Percentiles rank a stretch among this genome's conserved stretches.
phyloP scores from a whole-genome alignment of 176 grass and related monocot species.

The Elaeis guineensis region DNA sequence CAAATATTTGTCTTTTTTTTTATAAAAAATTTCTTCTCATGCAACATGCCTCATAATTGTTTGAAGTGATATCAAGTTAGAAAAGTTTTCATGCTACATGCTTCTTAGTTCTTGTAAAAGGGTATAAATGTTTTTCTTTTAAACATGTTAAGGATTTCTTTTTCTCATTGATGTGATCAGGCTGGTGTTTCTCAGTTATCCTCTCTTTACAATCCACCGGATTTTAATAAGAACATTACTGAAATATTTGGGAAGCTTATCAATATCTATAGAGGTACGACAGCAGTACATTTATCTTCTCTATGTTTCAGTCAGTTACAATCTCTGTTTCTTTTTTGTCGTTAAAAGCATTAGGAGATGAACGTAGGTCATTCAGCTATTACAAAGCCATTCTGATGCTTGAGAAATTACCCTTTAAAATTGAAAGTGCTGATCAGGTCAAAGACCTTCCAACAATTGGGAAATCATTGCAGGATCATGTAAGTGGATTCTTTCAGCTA shows the following conservation, averaged over 20 bases:
- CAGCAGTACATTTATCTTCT: not conserved
- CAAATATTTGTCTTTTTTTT: too few relatives aligned
- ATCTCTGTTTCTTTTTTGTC: slow-evolving; percentile 1
- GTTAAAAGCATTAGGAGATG: slow-evolving; percentile 74
- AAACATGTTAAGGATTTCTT: slow-evolving; percentile 15
- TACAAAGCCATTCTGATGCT: slow-evolving; percentile 90
- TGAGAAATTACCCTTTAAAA: slow-evolving; percentile 86
- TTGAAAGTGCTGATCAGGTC: slow-evolving; percentile 76
- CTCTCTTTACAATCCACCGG: slow-evolving; percentile 53
- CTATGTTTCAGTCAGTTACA: not conserved
- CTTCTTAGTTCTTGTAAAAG: too few relatives aligned
- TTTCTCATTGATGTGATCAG: slow-evolving; percentile 26
- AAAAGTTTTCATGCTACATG: not conserved
- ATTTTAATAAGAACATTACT: slow-evolving; percentile 77
- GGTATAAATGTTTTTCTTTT: too few relatives aligned
- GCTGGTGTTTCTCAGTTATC: slow-evolving; percentile 38
- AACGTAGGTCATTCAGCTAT: slow-evolving; percentile 93
- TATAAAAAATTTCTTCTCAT: too few relatives aligned
- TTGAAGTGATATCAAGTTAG: too few relatives aligned
- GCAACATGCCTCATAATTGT: too few relatives aligned
- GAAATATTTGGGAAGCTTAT: slow-evolving; percentile 90
- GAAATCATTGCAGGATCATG: slow-evolving; percentile 91
- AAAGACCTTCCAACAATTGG: slow-evolving; percentile 81
- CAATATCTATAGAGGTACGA: slow-evolving; percentile 75
- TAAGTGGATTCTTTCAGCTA: slow-evolving; percentile 28